Base-by-base conservation (phyloP, 768 basidiomycete genomes). In the Pleurotus platypus region DNA sequence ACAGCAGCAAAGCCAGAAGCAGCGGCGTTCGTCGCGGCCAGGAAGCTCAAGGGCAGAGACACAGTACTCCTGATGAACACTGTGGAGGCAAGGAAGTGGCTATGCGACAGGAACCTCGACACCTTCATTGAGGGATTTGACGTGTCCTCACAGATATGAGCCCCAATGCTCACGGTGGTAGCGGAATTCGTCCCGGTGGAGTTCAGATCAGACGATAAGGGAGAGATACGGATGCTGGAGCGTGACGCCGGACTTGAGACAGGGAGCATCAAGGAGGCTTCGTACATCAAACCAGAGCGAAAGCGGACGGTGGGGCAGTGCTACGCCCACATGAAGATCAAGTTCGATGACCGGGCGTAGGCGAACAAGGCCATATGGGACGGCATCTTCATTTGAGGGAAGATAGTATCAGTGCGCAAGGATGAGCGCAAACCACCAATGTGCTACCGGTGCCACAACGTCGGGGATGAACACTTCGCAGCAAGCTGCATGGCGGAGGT, bases 231-330 rank as follows among this genome's bases (percentile, higher is more conserved):
- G 2, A n/a, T 4, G 11, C 38, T 66, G 0, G 68, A 71, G 27
- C 12, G 45, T 0, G 57, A 57, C 15, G 68, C 61, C 24, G 48
- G 43, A 18, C 37, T 68, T 0, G 24, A 20, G 4, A 0, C 18
- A 0, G 55, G 57, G 0, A 22, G 42, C 3, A 60, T 72, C 1
- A 22, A 24, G 0, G n/a, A 27, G 7, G 65, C 64, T 1, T 46
- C 58, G 11, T 75, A 60, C 63, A 65, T 73, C n/a, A 73, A 73
- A 40, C 61, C 66, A 0, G 22, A 54, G 0, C 57, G 61, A 11
- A 24, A 50, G 2, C 58, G 68, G 2, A 8, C 11, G 0, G 18
- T n/a, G 4, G 48, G 45, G 0, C 74, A 72, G 49, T 49, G 46
- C 2, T 54, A 57, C 0, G 70, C 69, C 0, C 66, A 69, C 49